Evolutionary conservation across 2,329 filamentous ascomycete genomes (phyloP), one percentile per base, ranked within the genome.

Genomic region (Cladophialophora chaetospira): DNA sequence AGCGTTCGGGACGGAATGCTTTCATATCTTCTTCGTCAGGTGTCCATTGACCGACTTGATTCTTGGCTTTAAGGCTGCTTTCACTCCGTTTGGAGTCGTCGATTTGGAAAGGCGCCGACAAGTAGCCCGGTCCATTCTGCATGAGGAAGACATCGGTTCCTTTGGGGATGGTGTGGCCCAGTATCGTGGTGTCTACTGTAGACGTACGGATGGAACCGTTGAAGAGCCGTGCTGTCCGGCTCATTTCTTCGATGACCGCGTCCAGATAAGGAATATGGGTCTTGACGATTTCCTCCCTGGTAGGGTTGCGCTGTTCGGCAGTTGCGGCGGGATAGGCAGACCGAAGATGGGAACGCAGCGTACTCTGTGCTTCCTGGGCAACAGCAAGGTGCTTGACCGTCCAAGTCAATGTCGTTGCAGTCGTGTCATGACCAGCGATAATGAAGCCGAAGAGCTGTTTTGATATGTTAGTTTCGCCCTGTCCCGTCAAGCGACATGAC

Each of bases 361-460:
- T 70, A n/a, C 47, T 47, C 49, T 78, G 76, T 1, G 67, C 65
- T 13, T 58, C 54, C 11, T 64, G 72, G 40, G 73, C 61, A 26
- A 63, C 64, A n/a, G 70, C 65, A 4, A 78, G 67, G 52, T 66
- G 65, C 48, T 78, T 78, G 8, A 77, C 38, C 1, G 61, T 69
- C 75, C 76, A 78, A 29, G 61, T 58, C 0, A 78, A 61, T 0
- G 74, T 74, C 5, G 72, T 75, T 9, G 72, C 69, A 0, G 73
- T 77, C 0, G 77, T 79, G 45, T 80, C 76, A 55, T 78, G 73
- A n/a, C 76, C 78, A 45, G 73, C 72, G n/a, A 73, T 57, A 2
- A 73, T 57, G 55, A 72, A 71, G 2, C 68, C 70, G 33, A 69
- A 71, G 1, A 72, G 55, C 62, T 73, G 63, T 9, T 2, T 25